Evolutionary conservation across 176 grass and related monocot genomes (phyloP), one percentile per base, ranked within the genome.

Genomic region (Phoenix dactylifera): DNA sequence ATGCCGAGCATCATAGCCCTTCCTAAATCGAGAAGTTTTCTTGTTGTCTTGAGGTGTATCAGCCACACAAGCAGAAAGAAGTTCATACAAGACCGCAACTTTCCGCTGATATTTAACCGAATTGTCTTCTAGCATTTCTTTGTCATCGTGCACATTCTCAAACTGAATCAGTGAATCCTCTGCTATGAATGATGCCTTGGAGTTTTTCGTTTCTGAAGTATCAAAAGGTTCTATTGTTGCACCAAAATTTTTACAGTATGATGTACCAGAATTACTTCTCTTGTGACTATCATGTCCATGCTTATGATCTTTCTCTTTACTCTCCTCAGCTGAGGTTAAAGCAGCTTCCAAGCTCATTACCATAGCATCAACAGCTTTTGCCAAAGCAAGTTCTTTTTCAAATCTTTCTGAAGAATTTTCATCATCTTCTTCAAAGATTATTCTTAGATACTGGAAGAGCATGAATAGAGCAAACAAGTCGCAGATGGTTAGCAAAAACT

Each of bases 1-100:
- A 75, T 97, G 93, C 58, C 93, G 80, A 15, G 93, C 87, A 83
- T 97, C 93, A 83, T 97, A 97, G 12, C 93, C 87, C 72, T 88
- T 97, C 63, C 84, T 82, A 59, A 88, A 7, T 57, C 70, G 71
- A n/a, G 77, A 83, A 6, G 68, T 70, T 0, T 75, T 83, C 56
- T 72, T 64, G 52, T 73, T 74, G 0, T 88, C 78, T 66, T 85
- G 72, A 58, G 75, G 65, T 65, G 81, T 80, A 63, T 97, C 93
- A 10, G 93, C 87, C 28, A 97, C 93, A 68, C 93, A 97, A 22
- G 93, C 84, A 50, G 93, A 97, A 32, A 97, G 87, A 57, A 97
- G 83, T 69, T 88, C 85, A 76, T 91, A 91, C 63, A 97, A 68
- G 58, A 97, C 64, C 61, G 81, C 79, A 63, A 91, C 54, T 63